Evolutionary conservation across 768 basidiomycete genomes (phyloP), one percentile per base, ranked within the genome.

Genomic region (Antrodiella citrinella): DNA sequence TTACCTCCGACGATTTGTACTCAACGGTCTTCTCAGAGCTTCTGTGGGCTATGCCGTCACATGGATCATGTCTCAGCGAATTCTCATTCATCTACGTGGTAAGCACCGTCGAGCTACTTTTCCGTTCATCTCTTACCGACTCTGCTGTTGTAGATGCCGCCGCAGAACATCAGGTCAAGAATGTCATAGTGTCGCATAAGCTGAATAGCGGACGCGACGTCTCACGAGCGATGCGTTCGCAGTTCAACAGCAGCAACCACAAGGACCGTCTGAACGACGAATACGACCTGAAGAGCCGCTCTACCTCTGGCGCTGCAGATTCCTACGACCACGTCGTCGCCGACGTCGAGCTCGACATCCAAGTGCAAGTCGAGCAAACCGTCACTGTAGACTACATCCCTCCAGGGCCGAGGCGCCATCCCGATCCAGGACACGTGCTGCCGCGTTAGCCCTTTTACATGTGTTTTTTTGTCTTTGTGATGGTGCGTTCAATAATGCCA

Each of bases 1-100:
- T 13, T 13, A 11, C 7, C n/a, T 10, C 15, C 23, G 18, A 26
- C 22, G 11, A 22, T 22, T 26, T n/a, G 12, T 15, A 19, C 42
- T 47, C 19, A 25, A 11, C 13, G 25, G 21, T 0, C 18, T 38
- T n/a, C 2, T 35, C 47, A 69, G 68, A 21, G 58, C 60, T 10
- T 59, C 66, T 19, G 53, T 67, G 18, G 70, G 59, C 43, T 69
- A 67, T 54, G 58, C 63, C 2, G 40, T 63, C 20, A 63, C 66
- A 18, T 68, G 65, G 67, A 69, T 67, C 49, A 67, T 63, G 67
- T 62, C 60, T 45, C 68, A 69, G 49, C 59, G 64, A 4, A 60
- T 69, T 51, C 60, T 69, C 45, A 62, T 65, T 39, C 66, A 67
- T 40, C 54, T 67, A 7, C 65, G 61, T 18, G 61, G 67, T 67